Base-by-base conservation (phyloP, 192 early-diverging fungal genomes). In the Chytriomyces hyalinus region DNA sequence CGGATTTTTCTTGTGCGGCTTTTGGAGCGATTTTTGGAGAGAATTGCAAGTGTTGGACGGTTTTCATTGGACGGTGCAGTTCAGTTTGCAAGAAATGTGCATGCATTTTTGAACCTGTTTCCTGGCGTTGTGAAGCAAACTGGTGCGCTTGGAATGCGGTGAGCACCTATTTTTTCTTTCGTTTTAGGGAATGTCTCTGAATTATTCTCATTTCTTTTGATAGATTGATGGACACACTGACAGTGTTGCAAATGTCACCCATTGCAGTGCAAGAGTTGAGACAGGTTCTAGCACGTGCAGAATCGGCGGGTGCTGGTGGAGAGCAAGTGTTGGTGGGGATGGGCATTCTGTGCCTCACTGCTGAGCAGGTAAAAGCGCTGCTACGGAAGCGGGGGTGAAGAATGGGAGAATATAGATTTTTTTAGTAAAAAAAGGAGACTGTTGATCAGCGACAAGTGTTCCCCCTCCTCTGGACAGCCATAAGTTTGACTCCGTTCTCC, bases 41-140 rank as follows among this genome's bases (percentile, higher is more conserved):
- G 71, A 60, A 53, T 43, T 10, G 44, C 62, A 6, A 9, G n/a
- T 6, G 62, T 20, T 20, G 26, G 10, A 9, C 60, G 7, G 15
- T 73, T 73, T 28, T 46, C 71, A 44, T n/a, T 3, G 43, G 7
- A n/a, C 15, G 60, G 59, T n/a, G 71, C 60, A 8, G 3, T 62
- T 20, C 45, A 62, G 46, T 22, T 73, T n/a, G 45, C 45, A 20
- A 15, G 13, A 13, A 36, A 73, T 45, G 71, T 73, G 7, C 10
- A 62, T 15, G 71, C 59, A 10, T 26, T 73, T 6, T 10, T 73
- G 15, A 24, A 15, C n/a, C 13, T 8, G 20, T 73, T 73, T 73
- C 60, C 71, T 36, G 59, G 7, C 1, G 36, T 46, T 62, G 71
- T 73, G 28, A 50, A 36, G 17, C 69, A 57, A 57, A 70, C 69